These are phyloP conservation scores for Cytospora piceicola DNA, from an alignment of 2,329 filamentous ascomycete species.

Conservation along the genomic window DNA sequence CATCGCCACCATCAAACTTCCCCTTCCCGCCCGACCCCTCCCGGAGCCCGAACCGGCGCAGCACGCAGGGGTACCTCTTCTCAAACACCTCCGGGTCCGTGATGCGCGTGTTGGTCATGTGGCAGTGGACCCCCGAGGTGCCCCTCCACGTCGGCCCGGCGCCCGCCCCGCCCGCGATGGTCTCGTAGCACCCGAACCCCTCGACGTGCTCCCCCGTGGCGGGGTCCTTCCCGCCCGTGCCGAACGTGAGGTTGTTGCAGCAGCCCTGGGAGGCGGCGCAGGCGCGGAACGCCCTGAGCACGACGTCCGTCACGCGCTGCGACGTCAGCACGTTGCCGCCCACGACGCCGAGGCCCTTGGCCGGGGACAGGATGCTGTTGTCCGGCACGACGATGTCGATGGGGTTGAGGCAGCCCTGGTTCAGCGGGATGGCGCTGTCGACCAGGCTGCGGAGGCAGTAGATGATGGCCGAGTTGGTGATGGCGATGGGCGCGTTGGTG, in stretches of 20 bases:
- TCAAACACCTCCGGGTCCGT: constrained; percentile 44
- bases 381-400: constrained; percentile 39
- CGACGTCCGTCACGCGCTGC: constrained; percentile 39
- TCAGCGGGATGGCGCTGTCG: constrained; percentile 41
- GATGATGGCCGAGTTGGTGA: constrained; percentile 45
- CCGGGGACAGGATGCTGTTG: constrained; percentile 40
- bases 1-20: constrained; percentile 64
- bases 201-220: constrained; percentile 34
- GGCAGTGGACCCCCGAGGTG: constrained; percentile 38
- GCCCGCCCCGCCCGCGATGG: constrained; percentile 41
- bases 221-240: constrained; percentile 38
- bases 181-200: constrained; percentile 44
- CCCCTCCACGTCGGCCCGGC: constrained; percentile 39
- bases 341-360: constrained; percentile 37
- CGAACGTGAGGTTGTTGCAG: constrained; percentile 41
- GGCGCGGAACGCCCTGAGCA: constrained; percentile 38
- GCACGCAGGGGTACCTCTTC: constrained; percentile 41
- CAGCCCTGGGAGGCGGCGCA: constrained; percentile 39
- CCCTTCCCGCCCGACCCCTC: constrained; percentile 33
- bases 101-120: constrained; percentile 47
- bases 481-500: constrained; percentile 43
- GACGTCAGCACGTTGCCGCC: constrained; percentile 63
- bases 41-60: constrained; percentile 40
- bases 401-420: constrained; percentile 43
- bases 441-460: constrained; percentile 43